Evolutionary conservation across 805 yeast genomes (phyloP), one percentile per base, ranked within the genome.

Genomic region (Starmerella davenportii): DNA sequence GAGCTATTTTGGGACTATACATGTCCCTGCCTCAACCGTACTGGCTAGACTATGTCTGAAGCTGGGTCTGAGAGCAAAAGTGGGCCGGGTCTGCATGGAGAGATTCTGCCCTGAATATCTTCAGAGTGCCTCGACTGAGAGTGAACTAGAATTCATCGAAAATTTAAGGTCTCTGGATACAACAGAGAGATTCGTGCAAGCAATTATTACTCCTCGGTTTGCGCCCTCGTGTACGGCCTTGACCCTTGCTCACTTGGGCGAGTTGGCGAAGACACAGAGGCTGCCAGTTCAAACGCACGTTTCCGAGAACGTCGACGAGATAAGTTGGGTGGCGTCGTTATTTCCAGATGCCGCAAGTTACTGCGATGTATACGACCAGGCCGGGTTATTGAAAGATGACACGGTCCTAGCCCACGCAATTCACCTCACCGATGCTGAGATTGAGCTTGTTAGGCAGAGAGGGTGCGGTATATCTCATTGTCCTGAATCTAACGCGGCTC

Each of bases 41-140:
- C 68, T 90, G 51, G 93, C 93, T 1, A 78, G 76, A 42, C 54
- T 78, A 14, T 73, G 87, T 27, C 59, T 74, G 11, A 43, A 62
- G 30, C 48, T 61, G 23, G 93, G 94, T 29, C 96, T 85, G 58
- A 64, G 95, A 43, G 95, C 94, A 0, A 68, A 79, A 38, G 72
- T 90, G 29, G 98, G 98, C 3, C 76, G 87, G 50, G 93, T 82
- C 17, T 90, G 96, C 55, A 90, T 90, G 96, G 77, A 84, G 53
- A 68, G 70, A 43, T 76, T 80, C 59, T 70, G 81, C 1, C 92
- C 90, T 0, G 76, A 69, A 23, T 51, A 52, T 23, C 85, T 80
- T 50, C 51, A 62, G 4, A 68, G 71, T 20, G 72, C 69, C 29
- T 68, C 79, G 28, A 54, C 74, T 31, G 50, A 58, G 16, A 65